Evolutionary conservation across 225 moss, liverwort and hornwort species (phyloP), one percentile per base, ranked within the genome.

Genomic region (Lunularia cruciata): DNA sequence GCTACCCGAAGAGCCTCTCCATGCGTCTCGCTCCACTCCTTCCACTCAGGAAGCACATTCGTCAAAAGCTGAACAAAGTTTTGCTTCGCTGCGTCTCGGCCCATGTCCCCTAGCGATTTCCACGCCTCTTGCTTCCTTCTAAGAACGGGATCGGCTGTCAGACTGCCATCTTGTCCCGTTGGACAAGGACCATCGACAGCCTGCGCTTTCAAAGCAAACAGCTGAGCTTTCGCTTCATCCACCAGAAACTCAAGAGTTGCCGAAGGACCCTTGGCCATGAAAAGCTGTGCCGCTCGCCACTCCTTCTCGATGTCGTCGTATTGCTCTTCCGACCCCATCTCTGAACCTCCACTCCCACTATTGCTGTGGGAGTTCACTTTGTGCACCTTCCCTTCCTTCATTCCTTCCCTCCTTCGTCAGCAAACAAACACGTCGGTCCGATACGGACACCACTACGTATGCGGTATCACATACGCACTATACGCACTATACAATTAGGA

Each of bases 251-350:
- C 90, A 58, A 96, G 68, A 19, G 74, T 83, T 26, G 92, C 86
- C 5, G 95, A 96, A 31, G 95, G 95, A 0, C 95, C 95, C 76
- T 92, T 92, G 15, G 88, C 90, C 71, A 92, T 76, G 77, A 92
- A 96, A 60, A 87, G 83, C 47, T 86, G 84, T 8, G 85, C 88
- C 45, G 92, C 86, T 68, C 77, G 84, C 95, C 95, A 96, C 67
- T 87, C 87, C 35, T 73, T 66, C 75, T 90, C 91, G 5, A 26
- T 37, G n/a, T n/a, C n/a, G n/a, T n/a, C n/a, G n/a, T n/a, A n/a
- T n/a, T n/a, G n/a, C 8, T 40, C 49, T 7, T 65, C 59, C 12
- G 43, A 43, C 3, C 12, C 2, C 43, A 43, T 43, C 16, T 16
- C 3, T 43, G n/a, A n/a, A n/a, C n/a, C n/a, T n/a, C n/a, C n/a